Conservation (phyloP, 75 land plant genomes). For the Ceratopteris richardii region DNA sequence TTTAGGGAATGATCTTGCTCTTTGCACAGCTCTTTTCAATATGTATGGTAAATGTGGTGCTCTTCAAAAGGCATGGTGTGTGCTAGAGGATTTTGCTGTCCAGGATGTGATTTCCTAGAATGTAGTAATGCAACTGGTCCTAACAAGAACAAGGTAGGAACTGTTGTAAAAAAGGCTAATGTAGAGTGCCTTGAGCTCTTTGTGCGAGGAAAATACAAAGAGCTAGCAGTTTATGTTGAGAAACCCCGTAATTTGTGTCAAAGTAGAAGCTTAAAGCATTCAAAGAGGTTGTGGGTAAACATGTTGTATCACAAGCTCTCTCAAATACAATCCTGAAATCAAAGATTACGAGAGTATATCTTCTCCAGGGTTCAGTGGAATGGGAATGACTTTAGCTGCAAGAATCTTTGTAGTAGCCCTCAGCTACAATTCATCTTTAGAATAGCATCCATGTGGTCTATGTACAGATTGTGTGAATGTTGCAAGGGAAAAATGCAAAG, state of each 20-base stretch:
- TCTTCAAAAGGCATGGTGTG: no score
- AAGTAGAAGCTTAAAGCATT: slow-evolving; percentile 43
- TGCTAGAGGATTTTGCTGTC: no score
- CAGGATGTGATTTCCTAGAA: no score
- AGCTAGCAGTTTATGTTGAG: neutral
- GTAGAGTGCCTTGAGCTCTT: neutral
- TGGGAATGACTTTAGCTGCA: slow-evolving; percentile 55
- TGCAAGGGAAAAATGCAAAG: slow-evolving; percentile 17
- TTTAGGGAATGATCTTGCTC: no score
- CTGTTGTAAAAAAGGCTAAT: neutral
- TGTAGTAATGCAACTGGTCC: no score
- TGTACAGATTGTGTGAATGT: slow-evolving; percentile 31
- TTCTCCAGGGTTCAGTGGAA: slow-evolving; percentile 66
- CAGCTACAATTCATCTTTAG: slow-evolving; percentile 23
- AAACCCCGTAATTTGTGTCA: slow-evolving; percentile 23
- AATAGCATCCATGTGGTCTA: slow-evolving; percentile 25
- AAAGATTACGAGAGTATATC: slow-evolving; percentile 27
- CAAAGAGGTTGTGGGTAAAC: slow-evolving; percentile 40
- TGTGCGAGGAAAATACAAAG: neutral
- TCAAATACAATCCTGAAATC: slow-evolving; percentile 17
- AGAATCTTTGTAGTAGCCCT: slow-evolving; percentile 40
- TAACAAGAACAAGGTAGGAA: neutral
- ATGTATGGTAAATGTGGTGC: no score
- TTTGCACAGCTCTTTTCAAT: no score
- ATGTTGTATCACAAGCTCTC: slow-evolving; percentile 31